These are phyloP conservation scores for Rhizopogon sp. DNA, from an alignment of 768 basidiomycete species.

Conservation along the genomic window DNA sequence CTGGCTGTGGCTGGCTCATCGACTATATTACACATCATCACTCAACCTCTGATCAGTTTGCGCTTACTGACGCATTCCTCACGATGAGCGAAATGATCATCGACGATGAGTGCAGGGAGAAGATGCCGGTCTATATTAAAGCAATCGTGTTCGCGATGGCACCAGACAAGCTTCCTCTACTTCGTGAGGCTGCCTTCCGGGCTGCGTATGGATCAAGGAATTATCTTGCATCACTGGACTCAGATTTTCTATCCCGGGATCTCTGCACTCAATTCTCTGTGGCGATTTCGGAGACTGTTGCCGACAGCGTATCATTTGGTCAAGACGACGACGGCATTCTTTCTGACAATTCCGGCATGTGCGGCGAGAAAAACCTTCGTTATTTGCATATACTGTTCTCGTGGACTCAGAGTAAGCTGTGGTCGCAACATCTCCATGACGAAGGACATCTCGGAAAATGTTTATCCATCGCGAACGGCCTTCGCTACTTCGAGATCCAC, in stretches of 20 bases:
- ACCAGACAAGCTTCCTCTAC: background rate
- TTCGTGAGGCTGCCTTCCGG: constrained; percentile 4
- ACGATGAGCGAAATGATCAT: constrained; percentile 4
- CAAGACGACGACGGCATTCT: background rate
- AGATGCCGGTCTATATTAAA: background rate
- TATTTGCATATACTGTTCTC: constrained; percentile 6
- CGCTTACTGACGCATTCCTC: constrained; percentile 6
- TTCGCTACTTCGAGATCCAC: constrained; percentile 1
- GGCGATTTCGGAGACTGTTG: background rate
- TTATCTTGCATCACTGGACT: background rate
- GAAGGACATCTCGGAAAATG: constrained; percentile 3
- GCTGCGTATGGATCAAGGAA: constrained; percentile 2
- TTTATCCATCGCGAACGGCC: background rate
- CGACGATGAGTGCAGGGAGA: background rate
- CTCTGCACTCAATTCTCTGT: background rate
- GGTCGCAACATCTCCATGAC: constrained; percentile 1
- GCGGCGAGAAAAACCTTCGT: constrained; percentile 1
- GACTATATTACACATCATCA: constrained; percentile 6
- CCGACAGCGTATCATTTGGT: background rate
- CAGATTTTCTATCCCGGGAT: background rate
- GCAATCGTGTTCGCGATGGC: constrained; percentile 3
- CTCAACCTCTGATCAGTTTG: background rate
- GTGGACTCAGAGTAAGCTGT: constrained; percentile 1
- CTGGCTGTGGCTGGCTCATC: constrained; percentile 3
- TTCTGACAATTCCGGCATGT: background rate